Evolutionary conservation across 2,329 filamentous ascomycete genomes (phyloP).

Genomic region (Neoscytalidium dimidiatum): DNA sequence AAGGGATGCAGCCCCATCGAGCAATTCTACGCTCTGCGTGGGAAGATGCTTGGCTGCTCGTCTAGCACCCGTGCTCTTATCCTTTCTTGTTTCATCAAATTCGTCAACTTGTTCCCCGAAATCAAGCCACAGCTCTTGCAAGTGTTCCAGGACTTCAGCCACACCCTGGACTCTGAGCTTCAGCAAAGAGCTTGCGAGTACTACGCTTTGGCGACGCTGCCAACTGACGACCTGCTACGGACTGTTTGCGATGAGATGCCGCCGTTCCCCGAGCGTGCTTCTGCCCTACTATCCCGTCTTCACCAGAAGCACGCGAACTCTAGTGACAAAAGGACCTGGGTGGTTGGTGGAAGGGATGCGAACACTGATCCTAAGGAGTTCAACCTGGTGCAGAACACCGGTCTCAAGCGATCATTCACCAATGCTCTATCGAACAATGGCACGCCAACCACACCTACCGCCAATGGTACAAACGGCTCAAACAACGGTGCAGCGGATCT

Average conservation of each 20-base stretch:
- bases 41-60: slow-evolving; percentile 85
- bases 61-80: slow-evolving; percentile 91
- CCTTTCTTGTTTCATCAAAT: slow-evolving; percentile 94
- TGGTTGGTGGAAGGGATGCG: slow-evolving; percentile 94
- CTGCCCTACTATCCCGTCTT: slow-evolving; percentile 84
- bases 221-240: slow-evolving; percentile 85
- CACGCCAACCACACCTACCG: slow-evolving; percentile 29
- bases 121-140: slow-evolving; percentile 94
- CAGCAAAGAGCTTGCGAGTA: slow-evolving; percentile 98
- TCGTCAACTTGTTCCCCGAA: slow-evolving; percentile 96
- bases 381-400: slow-evolving; percentile 75
- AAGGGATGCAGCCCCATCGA: slow-evolving; percentile 93
- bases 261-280: slow-evolving; percentile 92
- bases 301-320: slow-evolving; percentile 93
- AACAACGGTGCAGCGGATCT: slow-evolving; percentile 62
- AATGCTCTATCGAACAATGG: slow-evolving; percentile 44
- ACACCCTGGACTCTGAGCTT: slow-evolving; percentile 90
- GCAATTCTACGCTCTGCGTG: slow-evolving; percentile 89
- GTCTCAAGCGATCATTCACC: slow-evolving; percentile 85
- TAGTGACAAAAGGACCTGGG: slow-evolving; percentile 95
- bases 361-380: slow-evolving; percentile 81
- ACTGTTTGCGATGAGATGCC: slow-evolving; percentile 99
- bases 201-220: slow-evolving; percentile 78
- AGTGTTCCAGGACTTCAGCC: slow-evolving; percentile 89
- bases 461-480: slow-evolving; percentile 49